phyloP scores from a whole-genome alignment of 2,329 filamentous ascomycete species.

The Dryadomyces quercus-mongolicae region DNA sequence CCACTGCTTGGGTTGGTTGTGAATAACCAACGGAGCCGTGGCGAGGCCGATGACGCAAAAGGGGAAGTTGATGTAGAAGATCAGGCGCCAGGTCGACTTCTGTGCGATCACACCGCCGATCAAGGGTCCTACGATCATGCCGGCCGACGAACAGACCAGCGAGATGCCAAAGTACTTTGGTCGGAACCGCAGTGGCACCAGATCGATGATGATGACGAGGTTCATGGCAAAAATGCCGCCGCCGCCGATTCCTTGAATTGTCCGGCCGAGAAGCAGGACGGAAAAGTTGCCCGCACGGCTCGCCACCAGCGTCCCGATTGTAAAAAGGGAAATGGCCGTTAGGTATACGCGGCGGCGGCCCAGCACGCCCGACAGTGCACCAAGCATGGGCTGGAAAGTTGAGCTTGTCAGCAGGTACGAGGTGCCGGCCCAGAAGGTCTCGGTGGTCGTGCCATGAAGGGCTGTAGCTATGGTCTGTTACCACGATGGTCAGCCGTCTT shows the following conservation, averaged over 20 bases:
- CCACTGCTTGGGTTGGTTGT: slow-evolving; percentile 19
- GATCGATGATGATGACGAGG: slow-evolving; percentile 22
- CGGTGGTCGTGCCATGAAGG: not conserved
- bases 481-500: too few relatives aligned
- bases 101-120: slow-evolving; percentile 14
- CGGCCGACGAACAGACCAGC: slow-evolving; percentile 11
- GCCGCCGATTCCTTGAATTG: slow-evolving; percentile 23
- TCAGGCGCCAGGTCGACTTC: slow-evolving; percentile 16
- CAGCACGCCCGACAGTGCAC: not conserved
- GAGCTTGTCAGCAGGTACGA: not conserved
- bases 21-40: slow-evolving; percentile 8
- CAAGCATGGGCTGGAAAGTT: not conserved
- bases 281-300: slow-evolving; percentile 17
- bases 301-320: slow-evolving; percentile 17
- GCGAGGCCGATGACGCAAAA: slow-evolving; percentile 17
- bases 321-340: slow-evolving; percentile 7
- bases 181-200: slow-evolving; percentile 15
- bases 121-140: slow-evolving; percentile 13
- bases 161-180: slow-evolving; percentile 14
- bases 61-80: slow-evolving; percentile 33
- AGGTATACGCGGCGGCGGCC: slow-evolving; percentile 6
- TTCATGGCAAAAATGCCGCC: slow-evolving; percentile 23
- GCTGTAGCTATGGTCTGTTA: not conserved
- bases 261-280: slow-evolving; percentile 21
- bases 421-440: not conserved